Evolutionary conservation across 1,284 basidiomycete genomes (phyloP).

Genomic region (Puccinia polysora): DNA sequence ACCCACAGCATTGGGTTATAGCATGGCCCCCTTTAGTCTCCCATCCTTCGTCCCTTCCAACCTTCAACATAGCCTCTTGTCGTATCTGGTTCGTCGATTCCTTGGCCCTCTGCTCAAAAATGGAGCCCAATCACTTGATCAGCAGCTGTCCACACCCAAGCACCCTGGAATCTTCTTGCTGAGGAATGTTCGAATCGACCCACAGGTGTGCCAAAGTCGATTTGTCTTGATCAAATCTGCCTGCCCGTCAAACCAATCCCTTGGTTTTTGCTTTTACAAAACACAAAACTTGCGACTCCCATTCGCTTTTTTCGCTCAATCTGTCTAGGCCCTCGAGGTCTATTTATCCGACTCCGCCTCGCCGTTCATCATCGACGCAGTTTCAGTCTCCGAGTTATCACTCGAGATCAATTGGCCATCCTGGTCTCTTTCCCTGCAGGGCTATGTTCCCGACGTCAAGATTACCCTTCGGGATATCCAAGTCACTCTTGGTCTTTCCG

Average conservation of each 20-base stretch:
- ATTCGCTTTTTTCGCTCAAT: too few relatives aligned
- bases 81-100: conserved; percentile 37
- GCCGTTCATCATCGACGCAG: neutral
- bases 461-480: conserved; percentile 8
- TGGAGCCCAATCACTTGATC: conserved; percentile 22
- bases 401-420: conserved; percentile 40
- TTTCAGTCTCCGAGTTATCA: conserved; percentile 24
- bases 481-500: conserved; percentile 20
- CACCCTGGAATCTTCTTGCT: conserved; percentile 24
- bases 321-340: neutral
- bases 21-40: conserved; percentile 36
- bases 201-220: neutral
- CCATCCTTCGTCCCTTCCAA: conserved; percentile 33
- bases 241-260: neutral
- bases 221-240: conserved; percentile 1
- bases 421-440: conserved; percentile 37
- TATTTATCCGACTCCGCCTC: neutral
- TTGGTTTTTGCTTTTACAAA: too few relatives aligned
- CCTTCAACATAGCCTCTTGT: conserved; percentile 32
- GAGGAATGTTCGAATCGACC: conserved; percentile 34
- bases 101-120: conserved; percentile 38
- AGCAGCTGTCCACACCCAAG: conserved; percentile 1
- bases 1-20: too few relatives aligned
- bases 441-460: conserved; percentile 39
- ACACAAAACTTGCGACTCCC: too few relatives aligned